Conservation (phyloP, 345 rosid genomes). For the Brassica cretica region DNA sequence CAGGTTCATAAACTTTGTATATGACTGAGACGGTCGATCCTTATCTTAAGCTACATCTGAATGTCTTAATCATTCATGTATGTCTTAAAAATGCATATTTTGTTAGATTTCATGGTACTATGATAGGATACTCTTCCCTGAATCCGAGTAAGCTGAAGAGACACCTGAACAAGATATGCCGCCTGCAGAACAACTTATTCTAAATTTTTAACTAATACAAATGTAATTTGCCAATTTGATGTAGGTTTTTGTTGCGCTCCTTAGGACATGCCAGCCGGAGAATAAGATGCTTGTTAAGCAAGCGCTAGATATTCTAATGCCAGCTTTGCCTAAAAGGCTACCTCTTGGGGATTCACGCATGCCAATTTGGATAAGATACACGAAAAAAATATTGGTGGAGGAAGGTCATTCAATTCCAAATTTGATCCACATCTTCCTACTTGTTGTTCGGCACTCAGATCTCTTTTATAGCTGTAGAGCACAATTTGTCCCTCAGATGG, state of each 20-base stretch:
- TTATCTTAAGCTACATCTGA: constrained; percentile 21
- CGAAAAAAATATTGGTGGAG: constrained; percentile 96
- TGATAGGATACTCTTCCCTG: constrained; percentile 14
- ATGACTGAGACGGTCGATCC: constrained; percentile 7
- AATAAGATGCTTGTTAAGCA: constrained; percentile 96
- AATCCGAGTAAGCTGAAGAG: constrained; percentile 17
- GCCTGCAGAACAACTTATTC: background rate
- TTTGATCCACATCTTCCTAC: constrained; percentile 97
- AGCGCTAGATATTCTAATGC: constrained; percentile 98
- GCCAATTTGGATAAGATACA: constrained; percentile 99
- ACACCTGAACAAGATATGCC: constrained; percentile 1
- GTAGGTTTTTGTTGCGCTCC: constrained; percentile 99
- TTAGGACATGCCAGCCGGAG: constrained; percentile 97
- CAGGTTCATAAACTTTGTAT: background rate
- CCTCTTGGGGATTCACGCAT: constrained; percentile 97
- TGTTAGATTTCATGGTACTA: constrained; percentile 22
- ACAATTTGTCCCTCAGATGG: constrained; percentile 99
- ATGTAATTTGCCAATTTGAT: constrained; percentile 37
- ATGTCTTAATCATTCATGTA: constrained; percentile 13
- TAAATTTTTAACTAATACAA: constrained; percentile 1
- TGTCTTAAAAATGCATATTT: constrained; percentile 18
- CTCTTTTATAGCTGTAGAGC: constrained; percentile 98
- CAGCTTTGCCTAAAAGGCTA: constrained; percentile 91
- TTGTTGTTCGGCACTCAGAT: constrained; percentile 95
- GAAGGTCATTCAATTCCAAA: constrained; percentile 97